A percentile compares a stretch with the other conserved stretches of the same genome.
These are phyloP conservation scores for Penicillium paradoxum DNA, from an alignment of 495 filamentous ascomycete genomes.

Conservation along the genomic window DNA sequence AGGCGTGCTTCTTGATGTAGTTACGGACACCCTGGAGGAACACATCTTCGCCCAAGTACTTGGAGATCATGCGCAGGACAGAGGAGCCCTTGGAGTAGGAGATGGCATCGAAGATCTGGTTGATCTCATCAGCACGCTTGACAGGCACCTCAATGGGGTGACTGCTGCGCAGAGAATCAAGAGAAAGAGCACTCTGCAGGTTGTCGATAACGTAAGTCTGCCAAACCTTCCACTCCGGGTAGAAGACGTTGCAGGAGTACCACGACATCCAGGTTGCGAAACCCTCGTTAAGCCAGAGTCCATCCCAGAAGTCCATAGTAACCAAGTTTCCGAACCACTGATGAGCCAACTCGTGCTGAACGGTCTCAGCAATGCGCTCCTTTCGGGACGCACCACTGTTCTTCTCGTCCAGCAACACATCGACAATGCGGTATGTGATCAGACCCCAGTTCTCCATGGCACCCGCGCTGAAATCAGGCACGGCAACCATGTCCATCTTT, in stretches of 20 bases:
- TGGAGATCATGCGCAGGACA: constrained; percentile 95
- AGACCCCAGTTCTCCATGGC: constrained; percentile 99
- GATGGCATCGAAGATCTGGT: constrained; percentile 98
- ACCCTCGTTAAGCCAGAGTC: constrained; percentile 96
- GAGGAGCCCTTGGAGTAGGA: constrained; percentile 97
- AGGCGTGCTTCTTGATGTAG: constrained; percentile 95
- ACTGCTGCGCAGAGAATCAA: constrained; percentile 89
- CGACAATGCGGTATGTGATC: constrained; percentile 90
- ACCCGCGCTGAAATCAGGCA: constrained; percentile 88
- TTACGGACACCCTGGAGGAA: constrained; percentile 90
- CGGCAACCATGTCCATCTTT: constrained; percentile 99
- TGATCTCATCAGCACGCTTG: constrained; percentile 90
- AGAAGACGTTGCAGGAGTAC: constrained; percentile 66
- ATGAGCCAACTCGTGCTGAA: constrained; percentile 95
- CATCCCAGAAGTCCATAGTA: constrained; percentile 99
- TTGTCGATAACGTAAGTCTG: constrained; percentile 88
- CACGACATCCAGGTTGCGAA: constrained; percentile 88
- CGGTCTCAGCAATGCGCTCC: constrained; percentile 87
- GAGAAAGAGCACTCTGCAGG: constrained; percentile 76
- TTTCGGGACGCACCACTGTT: constrained; percentile 86
- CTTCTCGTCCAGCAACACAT: constrained; percentile 88
- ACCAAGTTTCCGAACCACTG: constrained; percentile 99
- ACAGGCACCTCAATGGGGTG: constrained; percentile 98
- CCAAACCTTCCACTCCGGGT: constrained; percentile 99
- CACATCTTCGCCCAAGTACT: constrained; percentile 84